Conservation (phyloP, 192 early-diverging fungal genomes). For the Linnemannia exigua region DNA sequence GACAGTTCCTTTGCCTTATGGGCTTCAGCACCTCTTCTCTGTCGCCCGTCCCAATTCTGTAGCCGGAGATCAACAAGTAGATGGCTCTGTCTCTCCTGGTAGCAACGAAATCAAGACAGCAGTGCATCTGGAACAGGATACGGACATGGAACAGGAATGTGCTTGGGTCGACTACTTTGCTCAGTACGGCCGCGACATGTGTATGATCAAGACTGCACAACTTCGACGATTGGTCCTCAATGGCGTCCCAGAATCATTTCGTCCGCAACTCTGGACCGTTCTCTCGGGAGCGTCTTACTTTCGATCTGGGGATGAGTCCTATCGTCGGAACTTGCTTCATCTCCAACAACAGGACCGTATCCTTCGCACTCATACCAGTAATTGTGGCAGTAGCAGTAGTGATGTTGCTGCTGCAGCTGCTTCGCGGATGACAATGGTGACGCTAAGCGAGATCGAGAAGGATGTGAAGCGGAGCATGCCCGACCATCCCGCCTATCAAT, state of each 20-base stretch:
- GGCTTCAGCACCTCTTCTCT: slow-evolving; percentile 30
- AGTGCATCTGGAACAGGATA: not conserved
- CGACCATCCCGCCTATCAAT: slow-evolving; percentile 48
- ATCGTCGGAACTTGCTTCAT: slow-evolving; percentile 11
- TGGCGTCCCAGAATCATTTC: slow-evolving; percentile 33
- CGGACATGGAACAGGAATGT: slow-evolving; percentile 37
- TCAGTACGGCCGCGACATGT: slow-evolving; percentile 30
- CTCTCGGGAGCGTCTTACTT: slow-evolving; percentile 44
- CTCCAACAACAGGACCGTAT: slow-evolving; percentile 17
- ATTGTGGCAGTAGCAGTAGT: not conserved
- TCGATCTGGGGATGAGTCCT: slow-evolving; percentile 24
- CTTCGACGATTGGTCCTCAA: slow-evolving; percentile 14
- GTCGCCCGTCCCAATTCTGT: not conserved
- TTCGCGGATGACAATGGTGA: not conserved
- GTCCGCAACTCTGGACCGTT: slow-evolving; percentile 51
- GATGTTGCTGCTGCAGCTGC: not conserved
- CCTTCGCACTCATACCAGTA: not conserved
- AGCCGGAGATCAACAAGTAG: not conserved
- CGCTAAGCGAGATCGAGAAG: slow-evolving; percentile 44
- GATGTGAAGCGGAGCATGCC: slow-evolving; percentile 54
- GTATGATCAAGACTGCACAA: slow-evolving; percentile 47
- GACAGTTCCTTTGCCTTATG: slow-evolving; percentile 11
- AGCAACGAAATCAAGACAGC: not conserved
- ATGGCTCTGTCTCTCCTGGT: not conserved
- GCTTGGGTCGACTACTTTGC: slow-evolving; percentile 54